Base-by-base conservation (phyloP, 2,329 filamentous ascomycete species). In the Colletotrichum nymphaeae region DNA sequence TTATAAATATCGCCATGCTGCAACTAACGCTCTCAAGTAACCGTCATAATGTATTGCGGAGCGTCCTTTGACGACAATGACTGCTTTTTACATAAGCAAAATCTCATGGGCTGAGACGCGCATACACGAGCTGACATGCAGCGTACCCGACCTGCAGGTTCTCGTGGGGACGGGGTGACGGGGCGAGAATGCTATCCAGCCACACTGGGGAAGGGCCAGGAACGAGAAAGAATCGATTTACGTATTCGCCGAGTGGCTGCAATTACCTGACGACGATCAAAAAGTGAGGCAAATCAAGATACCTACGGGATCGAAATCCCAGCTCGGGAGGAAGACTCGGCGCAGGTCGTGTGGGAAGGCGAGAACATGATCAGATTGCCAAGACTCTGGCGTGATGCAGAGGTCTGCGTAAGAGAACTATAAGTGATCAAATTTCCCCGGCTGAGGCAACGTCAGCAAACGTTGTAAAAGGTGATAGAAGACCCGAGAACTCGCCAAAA, bases 61-160 rank as follows among this genome's bases (percentile, higher is more conserved):
- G 19, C 16, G 8, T 49, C 19, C 19, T 2, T 49, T 8, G 4
- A n/a, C 42, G 4, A n/a, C 42, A 8, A n/a, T n/a, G n/a, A n/a
- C n/a, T n/a, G n/a, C n/a, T n/a, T 37, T 26, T n/a, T 14, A 5
- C 26, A 63, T 28, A 16, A 63, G 11, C 59, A 4, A 42, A 42
- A 52, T 24, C n/a, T 22, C 16, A 32, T 63, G 14, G 42, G 59
- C 35, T 46, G 37, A 65, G 62, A 53, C 60, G 58, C 62, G 53
- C 67, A 69, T 69, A 69, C 57, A 69, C 67, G 62, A 69, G 67
- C 67, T 69, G 28, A 69, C 60, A 26, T 69, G 62, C 67, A 69
- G 53, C 26, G 5, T 16, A 11, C 16, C 28, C 26, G 19, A 58
- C 6, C 35, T 58, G 37, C 9, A 57, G 24, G 37, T 1, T 49